Base-by-base conservation (phyloP, 495 filamentous ascomycete species). In the Amphirosellinia nigrospora region DNA sequence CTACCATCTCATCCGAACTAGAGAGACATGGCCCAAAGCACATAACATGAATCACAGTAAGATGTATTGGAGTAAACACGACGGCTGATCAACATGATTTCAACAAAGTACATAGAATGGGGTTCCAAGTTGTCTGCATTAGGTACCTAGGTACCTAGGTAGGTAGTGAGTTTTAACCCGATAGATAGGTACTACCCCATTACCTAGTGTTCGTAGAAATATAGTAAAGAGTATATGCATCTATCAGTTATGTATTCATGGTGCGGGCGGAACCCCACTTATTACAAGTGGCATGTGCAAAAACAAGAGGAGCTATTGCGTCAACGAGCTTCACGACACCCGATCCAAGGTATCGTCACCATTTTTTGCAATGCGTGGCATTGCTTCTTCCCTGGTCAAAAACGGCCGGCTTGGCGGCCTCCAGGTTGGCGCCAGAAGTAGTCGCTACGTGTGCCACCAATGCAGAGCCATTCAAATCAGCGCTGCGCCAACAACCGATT, bases 401-500 rank as follows among this genome's bases (percentile, higher is more conserved):
- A 70, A 67, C 58, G 72, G 70, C 62, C 76, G 69, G 43, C 34
- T 66, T 30, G 38, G 71, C 60, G 70, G 58, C 30, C 30, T 58
- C 16, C 30, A 15, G 19, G 70, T 76, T 48, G 67, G 66, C 19
- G 39, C 38, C 36, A 67, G 48, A 36, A 73, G 68, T 56, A 73
- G 68, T 56, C 62, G 58, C 56, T 81, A 80, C 63, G 75, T 84
- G 10, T 85, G 83, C 73, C 72, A 75, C 43, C 83, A 84, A 78
- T 86, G 84, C 77, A 74, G 85, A 71, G 76, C 81, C 50, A 85
- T 88, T 63, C 86, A 87, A 59, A 84, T 88, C 78, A 85, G 82
- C 74, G 80, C 86, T 63, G 78, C 82, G 61, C 83, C 86, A 50
- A 82, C 84, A 34, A 85, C 82, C 50, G 81, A 84, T 56, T 81